Conservation (phyloP, 345 rosid species). For the Melaleuca quinquenervia region DNA sequence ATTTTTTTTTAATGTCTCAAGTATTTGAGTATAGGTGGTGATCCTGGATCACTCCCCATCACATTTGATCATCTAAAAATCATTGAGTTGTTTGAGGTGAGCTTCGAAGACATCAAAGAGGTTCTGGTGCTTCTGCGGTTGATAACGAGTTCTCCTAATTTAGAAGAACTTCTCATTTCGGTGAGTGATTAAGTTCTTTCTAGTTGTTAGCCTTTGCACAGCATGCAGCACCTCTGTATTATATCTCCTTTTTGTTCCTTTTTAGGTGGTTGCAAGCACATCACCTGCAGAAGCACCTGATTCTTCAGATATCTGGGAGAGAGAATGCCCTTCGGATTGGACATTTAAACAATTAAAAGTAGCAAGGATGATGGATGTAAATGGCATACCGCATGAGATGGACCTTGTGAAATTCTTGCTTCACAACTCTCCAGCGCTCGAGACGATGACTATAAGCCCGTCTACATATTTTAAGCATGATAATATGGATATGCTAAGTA, state of each 20-base stretch:
- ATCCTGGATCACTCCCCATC: conserved; percentile 44
- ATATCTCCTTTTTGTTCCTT: background rate
- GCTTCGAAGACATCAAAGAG: conserved; percentile 83
- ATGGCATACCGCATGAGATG: conserved; percentile 72
- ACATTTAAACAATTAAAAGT: conserved; percentile 37
- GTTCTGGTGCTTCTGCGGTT: conserved; percentile 70
- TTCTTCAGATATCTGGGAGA: conserved; percentile 38
- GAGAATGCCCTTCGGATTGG: conserved; percentile 42
- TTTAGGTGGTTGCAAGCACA: conserved; percentile 56
- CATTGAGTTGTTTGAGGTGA: conserved; percentile 72
- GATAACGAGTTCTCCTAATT: conserved; percentile 74
- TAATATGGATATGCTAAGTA: conserved; percentile 53
- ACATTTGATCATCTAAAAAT: conserved; percentile 49
- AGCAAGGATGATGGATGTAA: conserved; percentile 63
- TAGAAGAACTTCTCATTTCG: conserved; percentile 65
- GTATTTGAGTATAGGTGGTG: conserved; percentile 90
- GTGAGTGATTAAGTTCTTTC: conserved; percentile 26
- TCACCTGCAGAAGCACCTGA: conserved; percentile 39
- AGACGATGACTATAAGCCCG: conserved; percentile 48
- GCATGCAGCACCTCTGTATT: background rate
- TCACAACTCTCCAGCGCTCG: conserved; percentile 51
- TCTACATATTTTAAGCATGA: conserved; percentile 37
- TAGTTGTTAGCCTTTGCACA: background rate
- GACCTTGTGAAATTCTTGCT: conserved; percentile 70
- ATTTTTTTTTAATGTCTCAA: background rate